Evolutionary conservation across 202 grass and related monocot genomes (phyloP).

Genomic region (Brachypodium distachyon): DNA sequence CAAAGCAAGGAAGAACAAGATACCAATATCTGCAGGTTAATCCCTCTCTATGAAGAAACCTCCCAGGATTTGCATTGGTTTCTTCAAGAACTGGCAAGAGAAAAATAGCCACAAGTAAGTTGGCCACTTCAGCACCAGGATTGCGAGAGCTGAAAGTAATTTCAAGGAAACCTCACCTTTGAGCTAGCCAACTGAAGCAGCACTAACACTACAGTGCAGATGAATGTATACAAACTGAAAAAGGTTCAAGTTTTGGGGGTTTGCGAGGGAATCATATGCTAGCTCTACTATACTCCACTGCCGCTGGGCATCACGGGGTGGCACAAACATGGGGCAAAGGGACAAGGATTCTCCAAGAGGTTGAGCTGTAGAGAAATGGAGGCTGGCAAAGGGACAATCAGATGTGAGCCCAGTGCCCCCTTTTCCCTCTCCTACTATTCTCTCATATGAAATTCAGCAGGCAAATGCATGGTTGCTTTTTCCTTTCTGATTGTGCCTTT

Average conservation of each 20-base stretch:
- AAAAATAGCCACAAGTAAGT: neutral
- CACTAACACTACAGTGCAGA: neutral
- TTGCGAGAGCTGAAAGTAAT: neutral
- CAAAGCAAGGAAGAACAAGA: slow-evolving; percentile 46
- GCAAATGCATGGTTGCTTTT: neutral
- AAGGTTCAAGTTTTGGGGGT: neutral
- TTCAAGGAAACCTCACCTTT: slow-evolving; percentile 10
- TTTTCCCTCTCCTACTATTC: slow-evolving; percentile 1
- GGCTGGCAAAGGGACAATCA: slow-evolving; percentile 50
- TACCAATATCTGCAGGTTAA: slow-evolving; percentile 7
- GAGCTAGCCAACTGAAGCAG: neutral
- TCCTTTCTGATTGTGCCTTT: neutral
- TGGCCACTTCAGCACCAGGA: slow-evolving; percentile 19
- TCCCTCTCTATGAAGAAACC: slow-evolving; percentile 16
- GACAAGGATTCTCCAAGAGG: slow-evolving; percentile 23
- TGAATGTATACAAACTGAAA: neutral
- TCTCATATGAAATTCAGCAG: neutral
- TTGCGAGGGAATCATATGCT: slow-evolving; percentile 47
- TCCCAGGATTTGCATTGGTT: slow-evolving; percentile 42
- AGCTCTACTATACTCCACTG: slow-evolving; percentile 6
- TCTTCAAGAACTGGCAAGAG: slow-evolving; percentile 39
- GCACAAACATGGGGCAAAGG: slow-evolving; percentile 23
- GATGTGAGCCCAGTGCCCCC: slow-evolving; percentile 20
- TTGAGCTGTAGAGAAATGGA: slow-evolving; percentile 50
- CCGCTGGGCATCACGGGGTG: slow-evolving; percentile 53